Evolutionary conservation across 352 stramenopile species (phyloP), one percentile per base, ranked within the genome.

Genomic region (Pythium oligandrum): DNA sequence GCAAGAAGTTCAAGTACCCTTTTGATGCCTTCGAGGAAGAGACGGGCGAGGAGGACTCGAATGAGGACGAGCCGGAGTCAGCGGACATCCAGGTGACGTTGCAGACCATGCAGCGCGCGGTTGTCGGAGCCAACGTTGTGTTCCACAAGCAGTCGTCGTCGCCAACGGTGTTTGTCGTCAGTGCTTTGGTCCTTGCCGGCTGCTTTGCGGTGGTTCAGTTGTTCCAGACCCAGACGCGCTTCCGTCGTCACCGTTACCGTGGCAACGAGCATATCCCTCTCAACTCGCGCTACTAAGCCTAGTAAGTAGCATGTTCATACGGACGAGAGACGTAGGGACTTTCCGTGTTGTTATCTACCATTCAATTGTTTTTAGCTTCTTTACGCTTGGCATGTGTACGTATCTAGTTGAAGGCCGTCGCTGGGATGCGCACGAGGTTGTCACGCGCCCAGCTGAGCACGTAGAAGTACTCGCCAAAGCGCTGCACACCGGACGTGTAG

Each of bases 391-490:
- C 0, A 26, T 26, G 17, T 26, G 38, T 42, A 42, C 12, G 11
- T 54, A 4, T 55, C 40, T 53, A 52, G 9, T 37, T 36, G 17
- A 59, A 37, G 2, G 37, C 47, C 40, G 43, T 55, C 40, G 51
- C 50, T 3, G 77, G 70, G 33, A 88, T 70, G 26, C 77, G 72
- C 48, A 69, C 66, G 44, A 88, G 63, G 10, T 63, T 68, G 12
- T 57, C 51, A 34, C 71, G 63, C 17, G 62, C 42, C 72, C 74
- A 85, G 33, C 68, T 83, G 26, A 60, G 69, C 36, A 88, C 40
- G 63, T 88, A 88, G 40, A 78, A 71, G 59, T 81, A 63, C 42
- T 78, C 68, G 32, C 70, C 73, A 33, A 79, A 74, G 17, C 61
- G 63, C 46, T 53, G 32, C 17, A 73, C 70, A 1, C 70, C 66